These are phyloP conservation scores for Candida piceae DNA, from an alignment of 805 yeast genomes.

Conservation along the genomic window DNA sequence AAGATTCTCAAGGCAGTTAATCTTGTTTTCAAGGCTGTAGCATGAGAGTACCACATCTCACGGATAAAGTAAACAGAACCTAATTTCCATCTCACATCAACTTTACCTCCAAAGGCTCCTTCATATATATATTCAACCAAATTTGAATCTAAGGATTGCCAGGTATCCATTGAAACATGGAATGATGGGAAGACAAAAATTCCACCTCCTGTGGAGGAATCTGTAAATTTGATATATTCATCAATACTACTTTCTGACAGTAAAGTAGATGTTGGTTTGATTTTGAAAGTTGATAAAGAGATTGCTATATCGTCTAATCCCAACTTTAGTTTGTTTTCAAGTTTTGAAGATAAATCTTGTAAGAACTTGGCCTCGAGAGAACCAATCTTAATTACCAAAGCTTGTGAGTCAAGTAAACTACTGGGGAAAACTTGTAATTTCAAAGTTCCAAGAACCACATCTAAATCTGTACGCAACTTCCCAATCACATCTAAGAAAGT, in stretches of 20 bases:
- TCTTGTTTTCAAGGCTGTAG: constrained; percentile 63
- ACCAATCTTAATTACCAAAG: constrained; percentile 56
- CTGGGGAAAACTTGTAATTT: constrained; percentile 75
- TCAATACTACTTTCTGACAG: constrained; percentile 39
- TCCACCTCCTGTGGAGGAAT: constrained; percentile 67
- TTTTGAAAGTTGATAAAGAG: constrained; percentile 58
- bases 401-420: constrained; percentile 72
- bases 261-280: constrained; percentile 44
- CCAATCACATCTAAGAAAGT: constrained; percentile 26
- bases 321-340: constrained; percentile 56
- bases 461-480: constrained; percentile 61
- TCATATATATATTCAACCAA: constrained; percentile 61
- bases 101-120: constrained; percentile 81
- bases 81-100: constrained; percentile 89
- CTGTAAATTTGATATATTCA: constrained; percentile 52
- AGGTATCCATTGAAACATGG: constrained; percentile 67
- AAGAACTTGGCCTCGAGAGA: constrained; percentile 48
- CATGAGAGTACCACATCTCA: constrained; percentile 89
- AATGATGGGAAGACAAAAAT: constrained; percentile 78
- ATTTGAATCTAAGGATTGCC: constrained; percentile 49
- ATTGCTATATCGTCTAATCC: constrained; percentile 59
- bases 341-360: constrained; percentile 39
- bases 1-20: constrained; percentile 34
- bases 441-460: constrained; percentile 52
- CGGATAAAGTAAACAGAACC: constrained; percentile 87